Evolutionary conservation across 176 grass and related monocot genomes (phyloP).

Genomic region (Hsuehochloa calcarea): DNA sequence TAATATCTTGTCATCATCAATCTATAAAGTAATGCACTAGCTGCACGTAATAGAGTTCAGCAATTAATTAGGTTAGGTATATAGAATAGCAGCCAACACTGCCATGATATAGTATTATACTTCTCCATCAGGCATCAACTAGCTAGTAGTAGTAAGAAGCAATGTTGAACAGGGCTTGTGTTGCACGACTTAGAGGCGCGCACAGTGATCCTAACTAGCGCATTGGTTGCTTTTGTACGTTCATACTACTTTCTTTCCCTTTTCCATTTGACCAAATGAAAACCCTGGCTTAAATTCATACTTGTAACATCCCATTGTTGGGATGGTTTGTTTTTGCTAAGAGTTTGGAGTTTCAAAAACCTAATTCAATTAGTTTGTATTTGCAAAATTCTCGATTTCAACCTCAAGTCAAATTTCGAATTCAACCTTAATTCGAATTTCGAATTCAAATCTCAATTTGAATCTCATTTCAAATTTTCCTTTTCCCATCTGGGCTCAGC

Average conservation of each 20-base stretch:
- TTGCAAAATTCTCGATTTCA: too few relatives aligned
- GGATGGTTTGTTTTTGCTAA: too few relatives aligned
- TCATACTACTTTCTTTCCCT: conserved; percentile 2
- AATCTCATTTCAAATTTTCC: too few relatives aligned
- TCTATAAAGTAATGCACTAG: not conserved
- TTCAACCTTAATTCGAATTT: too few relatives aligned
- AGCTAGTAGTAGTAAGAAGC: not conserved
- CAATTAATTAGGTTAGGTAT: conserved; percentile 1
- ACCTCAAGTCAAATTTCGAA: too few relatives aligned
- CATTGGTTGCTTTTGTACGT: not conserved
- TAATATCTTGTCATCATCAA: not conserved
- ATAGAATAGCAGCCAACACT: not conserved
- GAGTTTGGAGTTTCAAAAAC: too few relatives aligned
- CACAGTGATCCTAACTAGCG: not conserved
- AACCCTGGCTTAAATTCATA: not conserved
- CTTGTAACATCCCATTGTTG: too few relatives aligned
- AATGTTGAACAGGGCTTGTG: not conserved
- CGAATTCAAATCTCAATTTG: too few relatives aligned
- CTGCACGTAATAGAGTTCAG: not conserved
- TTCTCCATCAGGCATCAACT: not conserved
- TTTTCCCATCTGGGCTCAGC: too few relatives aligned
- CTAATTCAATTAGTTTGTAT: too few relatives aligned
- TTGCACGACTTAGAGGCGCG: not conserved
- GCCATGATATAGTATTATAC: not conserved
- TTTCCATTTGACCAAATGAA: not conserved